Conservation (phyloP, 2,329 filamentous ascomycete species). For the Claviceps sp. region DNA sequence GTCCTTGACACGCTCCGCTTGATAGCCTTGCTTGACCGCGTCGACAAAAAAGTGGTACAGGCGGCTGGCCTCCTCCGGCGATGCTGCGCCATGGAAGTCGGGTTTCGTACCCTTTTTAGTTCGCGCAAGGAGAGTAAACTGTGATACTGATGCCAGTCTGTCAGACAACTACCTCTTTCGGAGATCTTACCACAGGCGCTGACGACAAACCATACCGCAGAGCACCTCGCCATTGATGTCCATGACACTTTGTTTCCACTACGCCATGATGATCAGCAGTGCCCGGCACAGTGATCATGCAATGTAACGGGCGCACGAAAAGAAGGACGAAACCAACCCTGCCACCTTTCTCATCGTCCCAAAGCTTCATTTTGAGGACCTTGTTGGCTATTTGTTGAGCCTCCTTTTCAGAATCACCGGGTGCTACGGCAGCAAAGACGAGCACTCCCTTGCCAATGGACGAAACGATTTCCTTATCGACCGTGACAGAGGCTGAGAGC, state of each 20-base stretch:
- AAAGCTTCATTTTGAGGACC: slow-evolving; percentile 79
- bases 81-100: slow-evolving; percentile 81
- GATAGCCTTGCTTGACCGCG: slow-evolving; percentile 61
- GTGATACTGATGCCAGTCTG: slow-evolving; percentile 56
- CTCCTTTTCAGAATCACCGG: slow-evolving; percentile 81
- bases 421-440: slow-evolving; percentile 82
- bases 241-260: slow-evolving; percentile 85
- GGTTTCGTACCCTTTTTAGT: slow-evolving; percentile 96
- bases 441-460: slow-evolving; percentile 82
- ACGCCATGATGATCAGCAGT: slow-evolving; percentile 5
- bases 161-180: neutral
- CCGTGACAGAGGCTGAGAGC: slow-evolving; percentile 86
- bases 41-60: slow-evolving; percentile 76
- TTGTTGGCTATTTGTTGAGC: slow-evolving; percentile 72
- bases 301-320: neutral
- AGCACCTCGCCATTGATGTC: slow-evolving; percentile 86
- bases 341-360: slow-evolving; percentile 66
- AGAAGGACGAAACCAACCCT: slow-evolving; percentile 31
- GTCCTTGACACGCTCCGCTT: slow-evolving; percentile 67
- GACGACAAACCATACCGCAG: slow-evolving; percentile 50
- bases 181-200: neutral
- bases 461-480: slow-evolving; percentile 81
- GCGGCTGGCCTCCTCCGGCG: slow-evolving; percentile 60
- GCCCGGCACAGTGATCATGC: neutral
- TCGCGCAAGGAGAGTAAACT: slow-evolving; percentile 85